Base-by-base conservation (phyloP, 441 rosid genomes). In the Macaranga tanarius region DNA sequence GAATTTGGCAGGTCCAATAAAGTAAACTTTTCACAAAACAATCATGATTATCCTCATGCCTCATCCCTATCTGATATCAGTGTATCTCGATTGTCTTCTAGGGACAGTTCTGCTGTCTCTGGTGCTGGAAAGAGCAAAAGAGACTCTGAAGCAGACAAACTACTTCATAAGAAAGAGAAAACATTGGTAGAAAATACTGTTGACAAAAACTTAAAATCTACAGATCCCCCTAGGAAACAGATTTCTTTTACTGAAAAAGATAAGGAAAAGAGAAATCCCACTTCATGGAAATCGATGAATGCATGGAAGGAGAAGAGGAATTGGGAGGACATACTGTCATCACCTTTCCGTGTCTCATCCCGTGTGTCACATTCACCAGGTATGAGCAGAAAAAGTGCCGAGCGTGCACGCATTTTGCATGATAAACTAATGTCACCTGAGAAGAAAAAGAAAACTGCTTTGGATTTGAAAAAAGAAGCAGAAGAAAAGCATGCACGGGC, bases 291-390 rank as follows among this genome's bases (percentile, higher is more conserved):
- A 77, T 84, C 88, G 67, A 83, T 90, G 90, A 86, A 90, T 85
- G 96, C 92, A 51, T 89, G 96, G 96, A 90, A 86, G 80, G 93
- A 90, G 84, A 90, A 85, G 83, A 87, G 96, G 76, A 89, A 89
- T 57, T 90, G 92, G 96, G 90, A 86, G 79, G 96, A 87, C 69
- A 85, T 89, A 80, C 90, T 90, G 73, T 80, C 89, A 48, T 85
- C 96, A 70, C 90, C 93, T 70, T 88, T 77, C 71, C 87, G 87
- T 63, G 75, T 69, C 75, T 89, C 96, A 54, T 86, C 92, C 38
- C 90, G 92, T 15, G 70, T 83, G 70, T 87, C 90, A 56, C 86
- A 86, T 83, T 88, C 88, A 5, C 96, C 96, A 7, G 88, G 92
- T 70, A 68, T 86, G 80, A 82, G 87, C 82, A 86, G 90, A 75